These are phyloP conservation scores for Neurospora sp. DNA, from an alignment of 495 filamentous ascomycete species.

Conservation along the genomic window DNA sequence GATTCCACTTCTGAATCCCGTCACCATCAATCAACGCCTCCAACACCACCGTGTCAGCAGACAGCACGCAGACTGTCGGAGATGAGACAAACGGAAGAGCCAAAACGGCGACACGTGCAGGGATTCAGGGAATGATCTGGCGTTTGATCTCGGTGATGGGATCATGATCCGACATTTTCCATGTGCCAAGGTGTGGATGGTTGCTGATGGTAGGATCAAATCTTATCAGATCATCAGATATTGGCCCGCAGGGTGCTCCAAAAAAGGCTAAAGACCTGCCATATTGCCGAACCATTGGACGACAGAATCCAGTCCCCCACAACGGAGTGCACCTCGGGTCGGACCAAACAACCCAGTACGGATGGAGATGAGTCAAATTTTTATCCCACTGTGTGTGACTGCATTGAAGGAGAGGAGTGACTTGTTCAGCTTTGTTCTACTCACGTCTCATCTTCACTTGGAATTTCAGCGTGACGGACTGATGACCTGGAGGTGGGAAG, in stretches of 20 bases:
- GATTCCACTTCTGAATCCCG: background rate
- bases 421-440: background rate
- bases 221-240: conserved; percentile 44
- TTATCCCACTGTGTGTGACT: background rate
- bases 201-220: conserved; percentile 7
- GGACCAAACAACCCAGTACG: background rate
- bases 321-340: conserved; percentile 1
- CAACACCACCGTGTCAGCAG: background rate
- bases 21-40: background rate
- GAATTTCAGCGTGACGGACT: background rate
- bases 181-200: conserved; percentile 11
- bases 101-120: background rate
- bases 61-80: background rate
- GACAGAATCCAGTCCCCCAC: conserved; percentile 2
- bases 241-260: conserved; percentile 1
- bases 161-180: conserved; percentile 9
- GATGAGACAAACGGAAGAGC: background rate
- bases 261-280: background rate
- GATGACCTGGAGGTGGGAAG: background rate
- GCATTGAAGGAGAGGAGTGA: background rate
- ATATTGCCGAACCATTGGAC: conserved; percentile 3
- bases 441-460: background rate
- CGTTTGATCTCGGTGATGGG: background rate
- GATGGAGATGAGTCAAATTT: background rate
- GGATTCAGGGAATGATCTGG: background rate